Percentiles rank a stretch among this genome's conserved stretches.
Evolutionary conservation across 2,329 filamentous ascomycete genomes (phyloP).

Genomic region (Calonectria honghensis): DNA sequence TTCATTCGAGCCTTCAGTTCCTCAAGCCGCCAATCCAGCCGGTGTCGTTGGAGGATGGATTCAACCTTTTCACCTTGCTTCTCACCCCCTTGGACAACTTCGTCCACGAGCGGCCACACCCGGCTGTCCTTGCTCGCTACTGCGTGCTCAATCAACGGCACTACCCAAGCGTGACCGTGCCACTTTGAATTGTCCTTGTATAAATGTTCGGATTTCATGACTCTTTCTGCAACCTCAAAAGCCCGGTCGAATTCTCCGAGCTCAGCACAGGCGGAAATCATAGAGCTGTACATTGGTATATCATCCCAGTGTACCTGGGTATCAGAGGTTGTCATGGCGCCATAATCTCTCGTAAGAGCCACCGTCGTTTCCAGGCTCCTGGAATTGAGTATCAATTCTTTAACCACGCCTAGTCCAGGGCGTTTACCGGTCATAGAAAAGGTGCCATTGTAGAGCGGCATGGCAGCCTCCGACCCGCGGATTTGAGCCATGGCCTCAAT

Average conservation of each 20-base stretch:
- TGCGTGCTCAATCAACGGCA: constrained; percentile 54
- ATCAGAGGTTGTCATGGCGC: constrained; percentile 43
- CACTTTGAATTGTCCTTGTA: constrained; percentile 28
- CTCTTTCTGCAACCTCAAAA: constrained; percentile 56
- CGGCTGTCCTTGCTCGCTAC: constrained; percentile 56
- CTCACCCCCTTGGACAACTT: constrained; percentile 49
- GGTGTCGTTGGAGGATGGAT: constrained; percentile 52
- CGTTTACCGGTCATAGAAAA: constrained; percentile 55
- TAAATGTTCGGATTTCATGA: constrained; percentile 30
- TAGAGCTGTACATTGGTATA: constrained; percentile 48
- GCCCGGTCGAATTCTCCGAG: constrained; percentile 59
- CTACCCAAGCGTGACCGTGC: constrained; percentile 53
- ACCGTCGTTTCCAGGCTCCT: constrained; percentile 50
- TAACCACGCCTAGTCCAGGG: constrained; percentile 54
- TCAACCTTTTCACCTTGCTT: constrained; percentile 48
- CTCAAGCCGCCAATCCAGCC: constrained; percentile 47
- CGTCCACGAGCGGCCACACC: constrained; percentile 59
- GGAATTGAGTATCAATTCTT: constrained; percentile 58
- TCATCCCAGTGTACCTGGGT: constrained; percentile 40
- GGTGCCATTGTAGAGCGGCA: constrained; percentile 58
- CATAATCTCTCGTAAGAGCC: constrained; percentile 57
- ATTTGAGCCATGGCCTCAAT: constrained; percentile 59
- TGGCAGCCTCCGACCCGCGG: constrained; percentile 56
- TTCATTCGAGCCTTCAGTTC: constrained; percentile 26
- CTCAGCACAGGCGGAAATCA: constrained; percentile 57